Base-by-base conservation (phyloP, 225 moss, liverwort and hornwort genomes). In the Pseudisothecium myosuroides region DNA sequence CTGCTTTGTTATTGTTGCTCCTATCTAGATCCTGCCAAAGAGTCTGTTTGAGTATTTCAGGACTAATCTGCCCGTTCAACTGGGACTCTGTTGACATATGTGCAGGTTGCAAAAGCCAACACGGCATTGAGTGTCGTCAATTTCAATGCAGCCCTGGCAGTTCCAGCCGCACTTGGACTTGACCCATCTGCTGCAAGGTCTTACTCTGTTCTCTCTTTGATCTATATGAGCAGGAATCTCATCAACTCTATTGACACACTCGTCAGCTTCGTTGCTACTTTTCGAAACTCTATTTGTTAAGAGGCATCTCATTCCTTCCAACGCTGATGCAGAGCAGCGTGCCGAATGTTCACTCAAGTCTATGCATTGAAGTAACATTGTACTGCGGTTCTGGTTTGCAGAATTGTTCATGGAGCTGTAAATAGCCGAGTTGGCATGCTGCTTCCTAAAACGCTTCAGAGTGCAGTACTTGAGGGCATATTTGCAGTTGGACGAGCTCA, bases 81-180 rank as follows among this genome's bases (percentile, higher is more conserved):
- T 90, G 72, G 86, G 66, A 67, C 61, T 78, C 63, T 85, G 78
- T 22, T 91, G 69, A 59, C 41, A 14, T 39, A 36, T 83, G 84
- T 88, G 84, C 94, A 98, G 96, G 93, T 99, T 91, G 98, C 96
- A 64, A 93, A 87, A 91, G 93, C 95, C 89, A 97, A 97, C 88
- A 96, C 96, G 17, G 94, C 95, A 69, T 92, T 99, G 85, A 97
- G 97, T 91, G 95, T 99, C 49, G 96, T 92, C 76, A 99, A 99
- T 89, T 96, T 99, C 78, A 92, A 95, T 84, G 96, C 96, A 88
- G 97, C 98, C 17, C 84, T 96, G 90, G 93, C 95, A 83, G 93
- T 99, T 91, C 98, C 98, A 76, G 87, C 90, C 83, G 96, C 97
- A 59, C 94, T 99, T 83, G 98, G 98, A 37, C 96, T 99, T 71